A percentile compares a stretch with the other conserved stretches of the same genome.
Evolutionary conservation across 2,329 filamentous ascomycete genomes (phyloP).

Genomic region (Hymenoscyphus fructigenus): DNA sequence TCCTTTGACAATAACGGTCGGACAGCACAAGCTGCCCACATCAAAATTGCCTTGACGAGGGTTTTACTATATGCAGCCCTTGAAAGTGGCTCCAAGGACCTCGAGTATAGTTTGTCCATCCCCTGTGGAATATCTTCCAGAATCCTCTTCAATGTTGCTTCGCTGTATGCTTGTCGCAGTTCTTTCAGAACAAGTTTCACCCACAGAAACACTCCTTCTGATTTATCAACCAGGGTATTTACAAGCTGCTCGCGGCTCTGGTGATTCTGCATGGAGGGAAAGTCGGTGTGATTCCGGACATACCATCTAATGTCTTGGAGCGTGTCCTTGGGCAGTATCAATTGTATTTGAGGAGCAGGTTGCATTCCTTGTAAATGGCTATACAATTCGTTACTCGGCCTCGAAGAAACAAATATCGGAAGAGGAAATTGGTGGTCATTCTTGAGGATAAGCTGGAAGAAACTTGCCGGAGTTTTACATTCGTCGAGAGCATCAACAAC

Average conservation of each 20-base stretch:
- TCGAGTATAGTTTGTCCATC: slow-evolving; percentile 17
- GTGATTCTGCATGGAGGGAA: no score
- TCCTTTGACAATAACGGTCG: slow-evolving; percentile 25
- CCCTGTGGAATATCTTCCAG: slow-evolving; percentile 28
- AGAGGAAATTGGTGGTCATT: not conserved
- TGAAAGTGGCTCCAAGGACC: not conserved
- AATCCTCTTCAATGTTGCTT: slow-evolving; percentile 25
- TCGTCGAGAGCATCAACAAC: slow-evolving; percentile 28
- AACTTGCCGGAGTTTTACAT: not conserved
- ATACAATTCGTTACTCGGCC: not conserved
- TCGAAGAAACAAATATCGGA: not conserved
- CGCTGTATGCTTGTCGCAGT: slow-evolving; percentile 15
- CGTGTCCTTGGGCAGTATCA: not conserved
- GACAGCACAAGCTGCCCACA: not conserved
- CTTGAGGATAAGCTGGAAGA: not conserved
- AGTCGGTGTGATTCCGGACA: not conserved
- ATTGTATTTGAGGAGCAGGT: not conserved
- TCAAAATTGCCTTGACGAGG: not conserved
- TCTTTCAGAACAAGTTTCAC: slow-evolving; percentile 7
- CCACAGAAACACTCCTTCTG: slow-evolving; percentile 1
- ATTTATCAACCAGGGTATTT: slow-evolving; percentile 4
- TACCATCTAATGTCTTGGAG: slow-evolving; percentile 7
- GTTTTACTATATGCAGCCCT: not conserved
- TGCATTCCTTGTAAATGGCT: not conserved
- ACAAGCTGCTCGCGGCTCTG: not conserved